phyloP scores from a whole-genome alignment of 805 yeast genomes.

The Sugiyamaella qingdaonensis region DNA sequence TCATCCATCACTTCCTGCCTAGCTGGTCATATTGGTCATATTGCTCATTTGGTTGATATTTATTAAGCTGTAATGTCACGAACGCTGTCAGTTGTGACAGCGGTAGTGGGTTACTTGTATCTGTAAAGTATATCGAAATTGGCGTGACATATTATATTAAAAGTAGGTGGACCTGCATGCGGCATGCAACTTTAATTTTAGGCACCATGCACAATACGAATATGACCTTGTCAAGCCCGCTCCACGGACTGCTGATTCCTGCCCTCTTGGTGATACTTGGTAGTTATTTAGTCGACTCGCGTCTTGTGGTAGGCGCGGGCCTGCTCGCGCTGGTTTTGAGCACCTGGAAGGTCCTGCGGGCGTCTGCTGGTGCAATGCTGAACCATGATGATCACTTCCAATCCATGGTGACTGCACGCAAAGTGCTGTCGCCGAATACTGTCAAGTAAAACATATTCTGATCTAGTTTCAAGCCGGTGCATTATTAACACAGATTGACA shows the following conservation, averaged over 20 bases:
- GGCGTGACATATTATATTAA: too few relatives aligned
- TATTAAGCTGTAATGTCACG: too few relatives aligned
- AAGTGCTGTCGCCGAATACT: slow-evolving; percentile 68
- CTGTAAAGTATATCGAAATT: too few relatives aligned
- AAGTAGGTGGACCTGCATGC: background rate
- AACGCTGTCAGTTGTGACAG: too few relatives aligned
- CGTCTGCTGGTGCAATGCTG: background rate
- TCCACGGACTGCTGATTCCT: slow-evolving; percentile 33
- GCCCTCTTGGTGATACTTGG: slow-evolving; percentile 28
- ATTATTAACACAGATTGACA: background rate
- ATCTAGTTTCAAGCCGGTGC: too few relatives aligned
- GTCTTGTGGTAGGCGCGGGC: slow-evolving; percentile 23
- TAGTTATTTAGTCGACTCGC: slow-evolving; percentile 24
- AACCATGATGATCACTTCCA: background rate
- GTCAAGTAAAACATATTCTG: slow-evolving; percentile 40
- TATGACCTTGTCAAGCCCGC: slow-evolving; percentile 27
- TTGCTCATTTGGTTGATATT: too few relatives aligned
- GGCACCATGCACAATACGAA: background rate
- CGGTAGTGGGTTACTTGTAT: too few relatives aligned
- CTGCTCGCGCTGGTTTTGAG: slow-evolving; percentile 23
- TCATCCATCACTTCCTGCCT: too few relatives aligned
- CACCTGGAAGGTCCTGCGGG: slow-evolving; percentile 27
- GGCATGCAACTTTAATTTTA: slow-evolving; percentile 2
- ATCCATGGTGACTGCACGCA: background rate
- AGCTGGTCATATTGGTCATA: too few relatives aligned